Conservation (phyloP, 805 yeast species). For the Schwanniomyces occidentalis region DNA sequence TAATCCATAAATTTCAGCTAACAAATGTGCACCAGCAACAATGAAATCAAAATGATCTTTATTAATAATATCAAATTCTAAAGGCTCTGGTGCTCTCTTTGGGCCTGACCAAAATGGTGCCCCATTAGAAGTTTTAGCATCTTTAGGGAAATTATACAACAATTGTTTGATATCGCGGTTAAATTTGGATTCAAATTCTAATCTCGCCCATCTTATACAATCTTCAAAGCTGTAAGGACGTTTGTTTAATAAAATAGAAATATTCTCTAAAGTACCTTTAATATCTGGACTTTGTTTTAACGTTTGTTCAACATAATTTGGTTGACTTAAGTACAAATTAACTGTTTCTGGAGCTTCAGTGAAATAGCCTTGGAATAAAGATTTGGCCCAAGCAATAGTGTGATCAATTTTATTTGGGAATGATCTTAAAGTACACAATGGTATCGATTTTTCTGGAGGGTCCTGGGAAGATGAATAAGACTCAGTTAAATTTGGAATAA, state of each 20-base stretch:
- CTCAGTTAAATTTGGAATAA: constrained; percentile 91
- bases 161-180: constrained; percentile 86
- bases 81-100: constrained; percentile 92
- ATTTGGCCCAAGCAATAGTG: constrained; percentile 99
- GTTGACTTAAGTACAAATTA: constrained; percentile 85
- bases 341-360: constrained; percentile 91
- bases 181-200: constrained; percentile 83
- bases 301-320: constrained; percentile 87
- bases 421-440: constrained; percentile 93
- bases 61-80: constrained; percentile 72
- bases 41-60: constrained; percentile 80
- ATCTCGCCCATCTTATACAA: constrained; percentile 93
- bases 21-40: constrained; percentile 85
- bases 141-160: constrained; percentile 91
- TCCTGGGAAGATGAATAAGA: constrained; percentile 95
- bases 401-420: constrained; percentile 99
- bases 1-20: constrained; percentile 88
- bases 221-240: constrained; percentile 92
- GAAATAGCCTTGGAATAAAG: constrained; percentile 89
- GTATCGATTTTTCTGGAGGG: constrained; percentile 98
- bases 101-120: constrained; percentile 98
- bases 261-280: constrained; percentile 80
- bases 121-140: constrained; percentile 86
- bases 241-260: constrained; percentile 68
- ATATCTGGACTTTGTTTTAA: constrained; percentile 92